phyloP scores from a whole-genome alignment of 2,329 filamentous ascomycete genomes.

The Fusarium caatingaense region DNA sequence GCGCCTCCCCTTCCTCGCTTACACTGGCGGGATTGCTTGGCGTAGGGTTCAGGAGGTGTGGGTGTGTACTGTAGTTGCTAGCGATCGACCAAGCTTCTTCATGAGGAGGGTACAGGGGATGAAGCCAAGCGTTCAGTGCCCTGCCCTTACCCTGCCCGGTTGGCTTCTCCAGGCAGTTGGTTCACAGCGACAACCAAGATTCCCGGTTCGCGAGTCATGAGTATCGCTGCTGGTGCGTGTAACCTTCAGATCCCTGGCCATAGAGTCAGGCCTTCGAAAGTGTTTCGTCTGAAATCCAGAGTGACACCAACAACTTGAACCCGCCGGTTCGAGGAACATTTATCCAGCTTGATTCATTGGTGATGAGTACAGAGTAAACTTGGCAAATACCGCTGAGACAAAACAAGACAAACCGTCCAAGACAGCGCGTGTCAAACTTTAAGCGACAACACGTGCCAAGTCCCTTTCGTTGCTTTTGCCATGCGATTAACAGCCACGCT shows the following conservation, averaged over 20 bases:
- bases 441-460: slow-evolving; percentile 45
- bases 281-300: slow-evolving; percentile 27
- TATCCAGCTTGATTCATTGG: slow-evolving; percentile 6
- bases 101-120: slow-evolving; percentile 34
- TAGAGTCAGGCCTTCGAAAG: slow-evolving; percentile 2
- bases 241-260: slow-evolving; percentile 8
- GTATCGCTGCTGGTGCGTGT: slow-evolving; percentile 24
- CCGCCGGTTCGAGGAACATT: slow-evolving; percentile 15
- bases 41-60: slow-evolving; percentile 34
- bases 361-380: slow-evolving; percentile 13
- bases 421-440: slow-evolving; percentile 43
- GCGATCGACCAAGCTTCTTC: slow-evolving; percentile 45
- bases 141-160: slow-evolving; percentile 29
- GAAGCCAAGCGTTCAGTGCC: slow-evolving; percentile 36
- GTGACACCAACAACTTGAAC: neutral
- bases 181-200: slow-evolving; percentile 35
- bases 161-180: slow-evolving; percentile 28
- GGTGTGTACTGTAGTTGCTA: slow-evolving; percentile 14
- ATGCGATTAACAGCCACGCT: slow-evolving; percentile 31
- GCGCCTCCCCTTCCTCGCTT: slow-evolving; percentile 48
- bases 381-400: slow-evolving; percentile 34
- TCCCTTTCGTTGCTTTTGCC: slow-evolving; percentile 39
- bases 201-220: slow-evolving; percentile 30
- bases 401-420: slow-evolving; percentile 30
- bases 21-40: slow-evolving; percentile 44